Base-by-base conservation (phyloP, 129 eudicot genomes). In the Pseudognaphalium luteoalbum region DNA sequence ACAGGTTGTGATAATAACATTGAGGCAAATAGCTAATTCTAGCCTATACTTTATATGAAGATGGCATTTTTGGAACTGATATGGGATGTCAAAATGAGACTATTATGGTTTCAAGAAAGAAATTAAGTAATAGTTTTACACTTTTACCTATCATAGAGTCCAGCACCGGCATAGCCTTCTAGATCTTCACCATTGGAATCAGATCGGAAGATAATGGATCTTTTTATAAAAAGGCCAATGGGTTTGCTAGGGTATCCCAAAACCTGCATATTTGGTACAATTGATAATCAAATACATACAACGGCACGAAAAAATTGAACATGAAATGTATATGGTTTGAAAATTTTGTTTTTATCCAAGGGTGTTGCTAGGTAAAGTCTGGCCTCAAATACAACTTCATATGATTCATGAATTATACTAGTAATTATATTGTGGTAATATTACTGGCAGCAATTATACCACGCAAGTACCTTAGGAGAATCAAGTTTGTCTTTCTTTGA, bases 211-310 rank as follows among this genome's bases (percentile, higher is more conserved):
- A 93, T 93, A 35, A 93, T 90, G 44, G 98, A 93, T 63, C 91
- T 88, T 61, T 76, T 80, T 71, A 93, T 90, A 71, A 90, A 93
- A 74, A 93, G 98, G 25, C 98, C 98, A 52, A 93, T 85, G 9
- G 98, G 97, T 85, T 93, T 93, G 87, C 98, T 93, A n/a, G 97
- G 97, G 86, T 93, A 93, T 66, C 98, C 98, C 86, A 90, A 80
- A 54, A 93, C 86, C 98, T 93, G 85, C 25, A 83, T 35, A 25
- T 34, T 16, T 32, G 12, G 58, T 44, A 30, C 17, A 21, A 20
- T 58, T 21, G 7, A 58, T 14, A 20, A 20, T 57, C 3, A 37
- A 75, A 17, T 30, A 76, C 80, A 44, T 62, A 29, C 4, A 12
- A 33, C 7, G 3, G 41, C 68, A 63, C 7, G 15, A 29, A 63